Evolutionary conservation across 1,284 basidiomycete species (phyloP), one percentile per base, ranked within the genome.

Genomic region (Porodaedalea pini): DNA sequence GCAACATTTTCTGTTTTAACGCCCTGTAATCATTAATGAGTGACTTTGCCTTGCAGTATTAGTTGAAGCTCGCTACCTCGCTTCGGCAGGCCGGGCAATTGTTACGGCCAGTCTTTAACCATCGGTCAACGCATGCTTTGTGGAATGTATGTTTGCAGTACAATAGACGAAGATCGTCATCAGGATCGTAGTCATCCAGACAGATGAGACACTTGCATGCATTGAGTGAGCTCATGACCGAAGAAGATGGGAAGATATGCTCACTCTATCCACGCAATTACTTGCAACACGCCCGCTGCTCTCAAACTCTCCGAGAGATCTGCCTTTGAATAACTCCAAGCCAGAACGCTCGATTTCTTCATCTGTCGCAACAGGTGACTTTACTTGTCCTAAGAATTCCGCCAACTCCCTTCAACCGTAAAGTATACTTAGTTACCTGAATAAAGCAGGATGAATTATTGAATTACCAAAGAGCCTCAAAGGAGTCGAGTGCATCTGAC

Each of bases 51-150:
- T 15, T 15, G 15, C 11, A 37, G 44, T n/a, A n/a, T n/a, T n/a
- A 34, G 15, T 7, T 11, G 17, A 37, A 39, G 17, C 25, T 37
- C 69, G 77, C 40, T 58, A 85, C 86, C 74, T 78, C 83, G 32
- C 83, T 78, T 40, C 89, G 83, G 71, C 91, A 95, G n/a, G 90
- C 90, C 15, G 93, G 93, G 68, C 93, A 96, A 60, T 90, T 91
- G 68, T 96, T 95, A 55, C 85, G 79, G 3, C 92, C 92, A 11
- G 81, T 84, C 70, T 88, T 82, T 40, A 96, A 74, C 93, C 93
- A 95, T 60, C 78, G 82, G 70, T 96, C 93, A 6, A 96, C 91
- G 64, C 93, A 96, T 10, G 73, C 75, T 65, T 84, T 84, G 67
- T 96, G 93, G 78, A 92, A 95, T 7, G 82, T 85, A 71, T 96